Evolutionary conservation across 2,329 filamentous ascomycete species (phyloP).

Genomic region (Ophiostoma himal-ulmi): DNA sequence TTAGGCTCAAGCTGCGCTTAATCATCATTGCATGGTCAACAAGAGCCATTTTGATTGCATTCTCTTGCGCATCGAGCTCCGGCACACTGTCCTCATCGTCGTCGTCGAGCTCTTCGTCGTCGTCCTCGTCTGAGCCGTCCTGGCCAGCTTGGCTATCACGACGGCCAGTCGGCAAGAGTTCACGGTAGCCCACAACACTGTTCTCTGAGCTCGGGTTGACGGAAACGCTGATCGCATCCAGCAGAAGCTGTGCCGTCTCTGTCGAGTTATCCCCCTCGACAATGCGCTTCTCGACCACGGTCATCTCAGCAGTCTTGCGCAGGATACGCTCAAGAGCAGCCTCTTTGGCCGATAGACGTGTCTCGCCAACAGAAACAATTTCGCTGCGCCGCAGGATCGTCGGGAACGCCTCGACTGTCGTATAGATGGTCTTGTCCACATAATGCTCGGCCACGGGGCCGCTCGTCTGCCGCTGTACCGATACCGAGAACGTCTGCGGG

Average conservation of each 20-base stretch:
- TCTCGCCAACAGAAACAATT: conserved; percentile 62
- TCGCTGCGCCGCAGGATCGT: conserved; percentile 86
- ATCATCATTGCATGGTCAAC: conserved; percentile 86
- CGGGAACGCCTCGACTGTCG: conserved; percentile 78
- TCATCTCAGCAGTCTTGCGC: conserved; percentile 83
- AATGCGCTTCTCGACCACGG: conserved; percentile 66
- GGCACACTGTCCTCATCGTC: conserved; percentile 41
- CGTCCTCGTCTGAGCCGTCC: conserved; percentile 34
- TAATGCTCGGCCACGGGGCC: conserved; percentile 67
- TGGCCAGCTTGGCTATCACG: conserved; percentile 30
- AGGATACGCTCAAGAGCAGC: conserved; percentile 87
- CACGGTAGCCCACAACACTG: conserved; percentile 71
- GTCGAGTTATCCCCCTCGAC: conserved; percentile 59
- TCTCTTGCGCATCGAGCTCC: conserved; percentile 57
- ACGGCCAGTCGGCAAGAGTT: conserved; percentile 56
- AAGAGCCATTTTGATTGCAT: conserved; percentile 74
- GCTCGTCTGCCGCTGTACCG: conserved; percentile 62
- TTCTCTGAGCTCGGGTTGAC: conserved; percentile 69
- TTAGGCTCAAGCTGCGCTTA: conserved; percentile 69
- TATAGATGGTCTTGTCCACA: conserved; percentile 79
- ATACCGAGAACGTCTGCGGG: conserved; percentile 72
- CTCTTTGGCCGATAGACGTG: conserved; percentile 68
- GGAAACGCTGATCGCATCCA: conserved; percentile 70
- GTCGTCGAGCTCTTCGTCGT: conserved; percentile 39
- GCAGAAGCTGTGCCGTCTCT: conserved; percentile 59